Conservation (phyloP, 305 asterid genomes). For the Fraxinus latifolia region DNA sequence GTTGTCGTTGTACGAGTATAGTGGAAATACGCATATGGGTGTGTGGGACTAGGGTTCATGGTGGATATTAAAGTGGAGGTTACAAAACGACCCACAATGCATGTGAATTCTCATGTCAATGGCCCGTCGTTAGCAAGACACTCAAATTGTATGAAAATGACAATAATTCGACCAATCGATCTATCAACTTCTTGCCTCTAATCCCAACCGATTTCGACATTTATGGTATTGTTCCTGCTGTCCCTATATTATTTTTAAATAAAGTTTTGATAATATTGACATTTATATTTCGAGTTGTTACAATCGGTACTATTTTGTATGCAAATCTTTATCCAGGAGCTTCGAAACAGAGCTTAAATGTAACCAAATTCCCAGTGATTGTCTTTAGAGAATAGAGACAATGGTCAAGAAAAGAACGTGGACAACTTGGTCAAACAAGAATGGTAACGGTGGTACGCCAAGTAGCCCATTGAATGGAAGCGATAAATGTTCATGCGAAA, state of each 20-base stretch:
- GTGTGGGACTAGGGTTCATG: conserved; percentile 23
- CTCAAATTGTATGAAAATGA: conserved; percentile 25
- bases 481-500: no score
- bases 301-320: background rate
- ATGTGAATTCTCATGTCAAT: conserved; percentile 32
- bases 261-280: background rate
- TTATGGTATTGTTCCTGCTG: background rate
- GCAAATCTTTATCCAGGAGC: background rate
- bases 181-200: background rate
- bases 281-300: background rate
- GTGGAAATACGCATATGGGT: conserved; percentile 13
- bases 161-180: background rate
- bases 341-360: background rate
- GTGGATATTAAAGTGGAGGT: conserved; percentile 30
- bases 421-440: background rate
- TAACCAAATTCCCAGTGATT: background rate
- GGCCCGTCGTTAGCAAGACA: conserved; percentile 2
- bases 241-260: background rate
- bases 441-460: background rate
- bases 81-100: conserved; percentile 44
- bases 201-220: conserved; percentile 23
- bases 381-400: background rate
- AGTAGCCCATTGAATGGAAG: background rate
- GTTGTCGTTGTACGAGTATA: background rate
- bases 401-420: background rate